Base-by-base conservation (phyloP, 345 rosid species). In the Citrus unshiu region DNA sequence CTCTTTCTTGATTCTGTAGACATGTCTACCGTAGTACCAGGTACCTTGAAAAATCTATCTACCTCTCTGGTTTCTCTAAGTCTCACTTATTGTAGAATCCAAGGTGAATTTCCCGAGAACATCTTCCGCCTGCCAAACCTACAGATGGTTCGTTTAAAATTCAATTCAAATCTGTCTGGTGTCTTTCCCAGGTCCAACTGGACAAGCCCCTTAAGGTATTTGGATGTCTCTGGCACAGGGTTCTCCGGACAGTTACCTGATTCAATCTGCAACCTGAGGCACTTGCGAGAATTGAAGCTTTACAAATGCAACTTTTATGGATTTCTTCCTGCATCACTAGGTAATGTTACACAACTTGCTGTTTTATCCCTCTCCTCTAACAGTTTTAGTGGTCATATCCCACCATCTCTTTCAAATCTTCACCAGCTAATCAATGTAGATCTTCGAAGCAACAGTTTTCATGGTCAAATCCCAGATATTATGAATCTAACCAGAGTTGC, bases 401-500 rank as follows among this genome's bases (percentile, higher is more conserved):
- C 83, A 9, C 68, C 64, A 5, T 68, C 72, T 3, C 18, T 78
- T n/a, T 68, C 73, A 5, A 76, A 79, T 7, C 46, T 74, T 5
- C 5, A 46, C 5, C 34, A 61, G 4, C 83, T 21, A 25, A 16
- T 1, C 2, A 2, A 5, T 1, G 34, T 68, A 27, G 22, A 19
- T 18, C 22, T 75, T 6, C 6, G 2, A 0, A 0, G 3, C 0
- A 80, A 76, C 51, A 67, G 46, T 43, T 61, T 88, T 12, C 61
- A 3, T 6, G 87, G 90, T 58, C 24, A 34, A 8, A 43, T 82
- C 29, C 87, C 84, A 4, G 67, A 77, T 1, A 60, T 76, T 24
- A 32, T 10, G 16, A 71, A 54, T 39, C 35, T 71, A 30, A 19
- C 27, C 13, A 40, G 5, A 54, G 18, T 71, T 54, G 5, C 19